Evolutionary conservation across 2,329 filamentous ascomycete species (phyloP), one percentile per base, ranked within the genome.

Genomic region (Verticillium nonalfalfae): DNA sequence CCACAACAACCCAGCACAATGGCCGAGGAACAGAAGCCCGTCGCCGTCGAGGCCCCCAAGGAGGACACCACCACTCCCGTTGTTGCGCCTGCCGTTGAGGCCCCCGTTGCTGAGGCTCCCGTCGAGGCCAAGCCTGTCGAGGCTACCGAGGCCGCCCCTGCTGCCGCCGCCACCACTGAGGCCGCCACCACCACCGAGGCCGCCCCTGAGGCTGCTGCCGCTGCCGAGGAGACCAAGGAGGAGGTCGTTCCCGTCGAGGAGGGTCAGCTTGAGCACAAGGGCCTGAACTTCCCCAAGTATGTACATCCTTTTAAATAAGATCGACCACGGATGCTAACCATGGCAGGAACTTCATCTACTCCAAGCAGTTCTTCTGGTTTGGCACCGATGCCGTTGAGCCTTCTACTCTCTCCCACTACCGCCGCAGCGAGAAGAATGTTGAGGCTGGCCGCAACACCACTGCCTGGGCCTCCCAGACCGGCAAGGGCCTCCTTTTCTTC

Each of bases 301-400:
- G 91, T 76, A 18, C 40, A 0, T 10, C n/a, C 35, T 2, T 2
- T 21, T 7, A 7, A 7, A 7, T 34, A 26, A 26, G 3, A 26
- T 4, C 33, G 26, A 35, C 21, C 33, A 9, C 10, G 14, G 26
- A 21, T 66, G 60, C 70, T 75, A 66, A 73, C 68, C 34, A 6
- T 21, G 26, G 36, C 69, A 96, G 91, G 86, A 90, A 92, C 76
- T 85, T 98, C 72, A 87, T 91, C 70, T 93, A 93, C 80, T 87
- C 88, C 76, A 97, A 97, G 86, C 92, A 93, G 75, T 91, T 91
- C 81, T 97, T 98, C 81, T 93, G 89, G 85, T 91, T 94, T 78
- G 86, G 87, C 68, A 81, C 85, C 58, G 90, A 93, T 61, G 79
- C 90, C 58, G 76, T 96, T 63, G 86, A 93, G 71, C 78, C 86